phyloP scores from a whole-genome alignment of 1,139 yeast species.

The Arxiozyma heterogenica region DNA sequence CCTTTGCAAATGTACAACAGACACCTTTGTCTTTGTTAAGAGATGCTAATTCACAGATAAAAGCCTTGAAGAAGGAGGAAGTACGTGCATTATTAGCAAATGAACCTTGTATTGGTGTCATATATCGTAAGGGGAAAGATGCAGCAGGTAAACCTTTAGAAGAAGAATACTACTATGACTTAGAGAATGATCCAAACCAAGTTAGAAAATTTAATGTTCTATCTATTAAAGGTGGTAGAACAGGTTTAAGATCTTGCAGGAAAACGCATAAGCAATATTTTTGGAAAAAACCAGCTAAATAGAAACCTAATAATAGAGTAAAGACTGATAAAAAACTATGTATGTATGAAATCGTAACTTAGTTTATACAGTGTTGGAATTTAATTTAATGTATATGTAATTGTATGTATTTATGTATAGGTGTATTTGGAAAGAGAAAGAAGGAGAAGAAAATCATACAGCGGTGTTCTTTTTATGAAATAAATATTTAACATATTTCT shows the following conservation, averaged over 20 bases:
- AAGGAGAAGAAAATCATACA: no score
- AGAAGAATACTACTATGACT: slow-evolving; percentile 84
- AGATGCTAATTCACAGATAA: slow-evolving; percentile 45
- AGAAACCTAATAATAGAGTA: neutral
- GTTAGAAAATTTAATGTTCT: slow-evolving; percentile 63
- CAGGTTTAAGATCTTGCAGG: slow-evolving; percentile 79
- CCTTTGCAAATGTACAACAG: slow-evolving; percentile 80
- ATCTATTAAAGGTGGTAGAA: slow-evolving; percentile 68
- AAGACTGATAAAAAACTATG: no score
- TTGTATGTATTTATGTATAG: no score
- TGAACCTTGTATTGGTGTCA: slow-evolving; percentile 61
- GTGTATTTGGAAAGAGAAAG: no score
- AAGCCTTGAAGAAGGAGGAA: slow-evolving; percentile 39
- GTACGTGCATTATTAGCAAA: slow-evolving; percentile 35
- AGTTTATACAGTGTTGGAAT: no score
- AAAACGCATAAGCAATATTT: slow-evolving; percentile 88
- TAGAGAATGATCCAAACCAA: slow-evolving; percentile 67
- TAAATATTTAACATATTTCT: neutral
- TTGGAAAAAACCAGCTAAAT: slow-evolving; percentile 61
- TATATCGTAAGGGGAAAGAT: slow-evolving; percentile 82
- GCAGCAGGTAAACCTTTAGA: slow-evolving; percentile 96
- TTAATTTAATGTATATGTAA: no score
- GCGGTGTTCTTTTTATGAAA: neutral
- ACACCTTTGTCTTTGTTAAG: slow-evolving; percentile 70
- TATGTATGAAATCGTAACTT: no score